phyloP scores from a whole-genome alignment of 192 early-diverging fungal genomes.

The Coemansia sp. region DNA sequence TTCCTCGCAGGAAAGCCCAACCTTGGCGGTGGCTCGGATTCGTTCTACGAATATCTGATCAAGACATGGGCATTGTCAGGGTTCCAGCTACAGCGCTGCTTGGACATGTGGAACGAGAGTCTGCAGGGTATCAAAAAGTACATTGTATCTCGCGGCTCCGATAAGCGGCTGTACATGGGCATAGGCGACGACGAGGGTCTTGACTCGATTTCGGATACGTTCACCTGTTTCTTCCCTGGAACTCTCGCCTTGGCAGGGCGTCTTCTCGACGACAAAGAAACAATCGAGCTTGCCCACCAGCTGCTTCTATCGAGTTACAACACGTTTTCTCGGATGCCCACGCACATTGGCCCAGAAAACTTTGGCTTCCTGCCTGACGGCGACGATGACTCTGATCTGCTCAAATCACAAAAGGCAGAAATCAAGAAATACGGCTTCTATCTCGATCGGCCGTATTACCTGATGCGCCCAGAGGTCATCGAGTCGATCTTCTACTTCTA shows the following conservation, averaged over 20 bases:
- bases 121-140: slow-evolving; percentile 46
- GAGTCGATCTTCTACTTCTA: slow-evolving; percentile 88
- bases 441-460: slow-evolving; percentile 55
- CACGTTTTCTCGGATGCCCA: slow-evolving; percentile 50
- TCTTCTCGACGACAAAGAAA: slow-evolving; percentile 42
- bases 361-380: slow-evolving; percentile 52
- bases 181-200: slow-evolving; percentile 51
- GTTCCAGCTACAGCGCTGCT: slow-evolving; percentile 44
- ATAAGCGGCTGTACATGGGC: slow-evolving; percentile 53
- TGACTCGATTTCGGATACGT: slow-evolving; percentile 53
- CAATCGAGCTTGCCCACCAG: slow-evolving; percentile 34
- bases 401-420: slow-evolving; percentile 27
- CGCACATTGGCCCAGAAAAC: slow-evolving; percentile 51
- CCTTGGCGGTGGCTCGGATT: slow-evolving; percentile 86
- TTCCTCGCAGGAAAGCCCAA: slow-evolving; percentile 61
- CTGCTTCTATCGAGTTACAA: slow-evolving; percentile 44
- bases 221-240: slow-evolving; percentile 53
- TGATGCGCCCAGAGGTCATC: slow-evolving; percentile 88
- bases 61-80: slow-evolving; percentile 86
- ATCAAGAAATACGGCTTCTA: slow-evolving; percentile 55
- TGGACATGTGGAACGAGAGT: slow-evolving; percentile 54
- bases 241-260: slow-evolving; percentile 49
- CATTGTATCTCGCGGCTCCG: slow-evolving; percentile 42
- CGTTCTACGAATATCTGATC: slow-evolving; percentile 93
- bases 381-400: slow-evolving; percentile 40